Evolutionary conservation across 1,284 basidiomycete species (phyloP), one percentile per base, ranked within the genome.

Genomic region (Agroathelia rolfsii): DNA sequence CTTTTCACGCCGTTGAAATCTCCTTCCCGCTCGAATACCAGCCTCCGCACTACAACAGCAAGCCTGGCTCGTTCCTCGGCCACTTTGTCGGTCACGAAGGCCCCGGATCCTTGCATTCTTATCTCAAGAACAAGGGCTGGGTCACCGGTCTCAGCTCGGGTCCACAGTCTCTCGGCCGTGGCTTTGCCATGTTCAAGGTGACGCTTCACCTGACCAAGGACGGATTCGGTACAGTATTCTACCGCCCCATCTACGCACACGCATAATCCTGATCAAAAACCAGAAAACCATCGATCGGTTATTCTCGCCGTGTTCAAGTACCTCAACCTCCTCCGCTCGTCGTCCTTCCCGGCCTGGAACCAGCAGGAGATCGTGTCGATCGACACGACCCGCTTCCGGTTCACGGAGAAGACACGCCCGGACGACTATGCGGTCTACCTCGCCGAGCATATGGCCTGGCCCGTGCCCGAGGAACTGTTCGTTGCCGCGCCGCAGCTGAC

Each of bases 1-100:
- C 87, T 34, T 77, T 92, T 50, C 84, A 92, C 46, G 76, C 74
- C 1, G 51, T 98, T 38, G 92, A 96, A 50, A 69, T 98, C 27
- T 78, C 79, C 3, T 95, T 95, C 59, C 88, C 88, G 11, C 62
- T 94, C 39, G 81, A 81, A 15, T 90, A 92, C 53, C 81, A 95
- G 50, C 64, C 74, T 4, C 76, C 81, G 1, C 62, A 77, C 28
- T 95, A 85, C 75, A 68, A 73, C 22, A 66, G 80, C 50, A 92
- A 92, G 62, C 94, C 95, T 2, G 76, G 69, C 3, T 62, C 75
- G 41, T 85, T 92, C 53, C 52, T 98, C 12, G 70, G 78, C 2
- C 89, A 96, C 55, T 81, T 95, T 50, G 59, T 96, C 30, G 95
- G 95, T 0, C 94, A 99, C 54, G 96, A 99, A 61, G 96, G 95